A percentile compares a stretch with the other conserved stretches of the same genome.
phyloP scores from a whole-genome alignment of 495 filamentous ascomycete species.

The Neurospora tetraspora region DNA sequence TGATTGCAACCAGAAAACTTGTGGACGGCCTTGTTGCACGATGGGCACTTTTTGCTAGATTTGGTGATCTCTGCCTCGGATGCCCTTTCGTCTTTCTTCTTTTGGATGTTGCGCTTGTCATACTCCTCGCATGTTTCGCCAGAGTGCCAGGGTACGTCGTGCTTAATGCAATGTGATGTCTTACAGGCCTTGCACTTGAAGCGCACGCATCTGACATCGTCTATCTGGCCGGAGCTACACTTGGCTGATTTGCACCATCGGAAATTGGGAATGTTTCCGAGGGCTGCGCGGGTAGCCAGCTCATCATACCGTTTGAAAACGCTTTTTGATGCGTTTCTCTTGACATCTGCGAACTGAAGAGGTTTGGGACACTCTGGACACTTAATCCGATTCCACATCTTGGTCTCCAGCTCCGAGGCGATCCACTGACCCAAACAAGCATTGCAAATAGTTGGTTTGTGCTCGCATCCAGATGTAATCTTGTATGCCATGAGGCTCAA shows the following conservation, averaged over 20 bases:
- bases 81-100: conserved; percentile 24
- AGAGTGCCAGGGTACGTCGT: conserved; percentile 38
- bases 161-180: conserved; percentile 28
- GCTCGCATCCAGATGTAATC: conserved; percentile 24
- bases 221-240: conserved; percentile 37
- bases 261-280: conserved; percentile 28
- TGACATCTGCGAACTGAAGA: conserved; percentile 25
- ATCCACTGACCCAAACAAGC: conserved; percentile 29
- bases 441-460: conserved; percentile 25
- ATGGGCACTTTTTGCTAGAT: conserved; percentile 33
- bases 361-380: conserved; percentile 32
- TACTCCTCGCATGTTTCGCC: conserved; percentile 40
- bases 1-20: conserved; percentile 41
- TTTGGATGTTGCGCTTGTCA: conserved; percentile 22
- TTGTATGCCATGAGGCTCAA: conserved; percentile 24
- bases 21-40: conserved; percentile 32
- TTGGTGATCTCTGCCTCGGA: conserved; percentile 30
- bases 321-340: conserved; percentile 17
- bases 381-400: conserved; percentile 23
- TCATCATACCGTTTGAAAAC: conserved; percentile 28
- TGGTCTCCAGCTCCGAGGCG: conserved; percentile 18
- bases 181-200: conserved; percentile 32
- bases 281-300: conserved; percentile 18
- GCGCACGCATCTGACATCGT: conserved; percentile 21
- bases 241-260: conserved; percentile 29